A percentile compares a stretch with the other conserved stretches of the same genome.
phyloP scores from a whole-genome alignment of 2,329 filamentous ascomycete genomes.

The Stemphylium lycopersici region DNA sequence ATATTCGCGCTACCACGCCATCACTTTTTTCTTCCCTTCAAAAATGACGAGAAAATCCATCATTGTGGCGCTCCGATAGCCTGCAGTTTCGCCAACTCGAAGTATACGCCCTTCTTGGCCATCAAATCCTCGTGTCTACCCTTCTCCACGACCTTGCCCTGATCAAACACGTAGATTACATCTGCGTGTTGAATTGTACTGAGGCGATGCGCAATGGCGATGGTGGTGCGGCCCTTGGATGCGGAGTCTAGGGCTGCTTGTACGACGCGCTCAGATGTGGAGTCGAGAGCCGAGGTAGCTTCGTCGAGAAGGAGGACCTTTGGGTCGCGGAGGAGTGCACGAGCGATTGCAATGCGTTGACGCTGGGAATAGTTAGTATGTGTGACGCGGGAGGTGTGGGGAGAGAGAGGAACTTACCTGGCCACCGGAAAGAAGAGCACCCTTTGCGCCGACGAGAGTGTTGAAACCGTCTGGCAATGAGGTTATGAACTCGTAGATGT shows the following conservation, averaged over 20 bases:
- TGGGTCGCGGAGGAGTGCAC: slow-evolving; percentile 88
- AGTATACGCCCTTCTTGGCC: slow-evolving; percentile 50
- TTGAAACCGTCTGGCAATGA: slow-evolving; percentile 71
- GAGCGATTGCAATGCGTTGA: slow-evolving; percentile 91
- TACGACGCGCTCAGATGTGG: slow-evolving; percentile 70
- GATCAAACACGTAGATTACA: slow-evolving; percentile 95
- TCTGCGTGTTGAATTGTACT: slow-evolving; percentile 95
- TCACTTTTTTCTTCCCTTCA: neutral
- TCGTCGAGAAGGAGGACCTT: slow-evolving; percentile 69
- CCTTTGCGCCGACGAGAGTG: slow-evolving; percentile 86
- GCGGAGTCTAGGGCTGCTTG: slow-evolving; percentile 82
- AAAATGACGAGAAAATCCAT: neutral
- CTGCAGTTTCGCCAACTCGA: slow-evolving; percentile 44
- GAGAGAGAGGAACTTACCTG: slow-evolving; percentile 42
- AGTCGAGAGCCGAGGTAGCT: slow-evolving; percentile 49
- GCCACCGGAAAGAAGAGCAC: slow-evolving; percentile 68
- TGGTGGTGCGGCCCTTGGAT: slow-evolving; percentile 85
- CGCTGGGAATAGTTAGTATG: slow-evolving; percentile 61
- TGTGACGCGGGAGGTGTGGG: neutral
- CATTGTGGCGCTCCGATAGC: slow-evolving; percentile 45
- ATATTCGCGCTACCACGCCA: neutral
- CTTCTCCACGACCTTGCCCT: slow-evolving; percentile 82
- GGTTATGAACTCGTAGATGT: slow-evolving; percentile 48
- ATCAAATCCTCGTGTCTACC: slow-evolving; percentile 74
- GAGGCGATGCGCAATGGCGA: slow-evolving; percentile 90